Conservation (phyloP, 2,329 filamentous ascomycete species). For the Xylaria sp. region DNA sequence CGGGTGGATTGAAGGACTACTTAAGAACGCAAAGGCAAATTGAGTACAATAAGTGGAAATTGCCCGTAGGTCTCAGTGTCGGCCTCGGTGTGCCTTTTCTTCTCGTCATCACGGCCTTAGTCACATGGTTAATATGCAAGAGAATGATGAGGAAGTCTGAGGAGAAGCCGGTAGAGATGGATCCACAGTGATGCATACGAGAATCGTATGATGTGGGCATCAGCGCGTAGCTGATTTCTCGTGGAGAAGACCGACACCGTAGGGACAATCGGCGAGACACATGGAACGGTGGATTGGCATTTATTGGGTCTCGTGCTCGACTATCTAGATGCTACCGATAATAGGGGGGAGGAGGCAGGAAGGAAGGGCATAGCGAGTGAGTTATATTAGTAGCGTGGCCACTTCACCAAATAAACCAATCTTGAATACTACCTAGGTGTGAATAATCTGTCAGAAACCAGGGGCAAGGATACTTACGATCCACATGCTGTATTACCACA, state of each 20-base stretch:
- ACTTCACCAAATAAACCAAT: too few relatives aligned
- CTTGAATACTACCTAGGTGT: too few relatives aligned
- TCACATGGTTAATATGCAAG: neutral
- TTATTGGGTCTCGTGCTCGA: constrained; percentile 3
- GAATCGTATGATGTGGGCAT: neutral
- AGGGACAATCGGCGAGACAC: neutral
- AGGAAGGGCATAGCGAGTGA: too few relatives aligned
- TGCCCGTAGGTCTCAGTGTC: constrained; percentile 1
- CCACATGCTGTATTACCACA: too few relatives aligned
- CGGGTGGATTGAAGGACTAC: neutral
- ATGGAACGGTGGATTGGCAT: neutral
- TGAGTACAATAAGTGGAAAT: constrained; percentile 10
- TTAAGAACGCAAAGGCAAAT: neutral
- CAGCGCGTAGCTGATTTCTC: neutral
- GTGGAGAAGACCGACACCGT: neutral
- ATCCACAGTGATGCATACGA: neutral
- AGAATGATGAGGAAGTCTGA: constrained; percentile 6
- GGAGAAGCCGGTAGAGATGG: neutral
- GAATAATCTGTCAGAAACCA: too few relatives aligned
- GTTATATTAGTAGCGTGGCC: too few relatives aligned
- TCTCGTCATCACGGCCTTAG: neutral
- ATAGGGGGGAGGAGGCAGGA: neutral
- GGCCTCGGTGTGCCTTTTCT: constrained; percentile 5
- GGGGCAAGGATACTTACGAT: too few relatives aligned
- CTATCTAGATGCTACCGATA: neutral